Percentiles rank a stretch among this genome's conserved stretches.
phyloP scores from a whole-genome alignment of 2,329 filamentous ascomycete species.

The Epichloe gansuensis region DNA sequence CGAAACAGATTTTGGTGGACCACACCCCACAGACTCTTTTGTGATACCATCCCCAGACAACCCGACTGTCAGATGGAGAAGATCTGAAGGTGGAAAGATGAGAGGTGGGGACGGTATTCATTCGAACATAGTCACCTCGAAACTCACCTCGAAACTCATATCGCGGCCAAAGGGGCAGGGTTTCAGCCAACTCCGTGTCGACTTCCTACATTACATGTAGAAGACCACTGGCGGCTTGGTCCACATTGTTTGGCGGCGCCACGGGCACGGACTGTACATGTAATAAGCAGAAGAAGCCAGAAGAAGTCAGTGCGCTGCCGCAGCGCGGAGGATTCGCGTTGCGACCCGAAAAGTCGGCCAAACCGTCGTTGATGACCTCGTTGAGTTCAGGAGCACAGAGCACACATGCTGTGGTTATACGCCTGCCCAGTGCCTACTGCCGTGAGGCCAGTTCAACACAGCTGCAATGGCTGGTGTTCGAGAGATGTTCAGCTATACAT shows the following conservation, averaged over 20 bases:
- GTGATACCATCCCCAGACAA: background rate
- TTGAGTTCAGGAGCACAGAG: no score
- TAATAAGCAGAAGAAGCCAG: background rate
- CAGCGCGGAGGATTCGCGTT: no score
- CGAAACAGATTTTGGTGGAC: background rate
- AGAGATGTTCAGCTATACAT: no score
- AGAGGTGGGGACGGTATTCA: background rate
- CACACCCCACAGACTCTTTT: background rate
- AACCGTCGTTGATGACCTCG: no score
- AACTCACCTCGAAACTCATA: background rate
- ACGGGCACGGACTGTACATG: background rate
- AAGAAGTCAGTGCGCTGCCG: background rate
- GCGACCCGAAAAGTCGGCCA: background rate
- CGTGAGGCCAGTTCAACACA: no score
- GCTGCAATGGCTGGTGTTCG: no score
- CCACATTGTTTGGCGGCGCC: slow-evolving; percentile 2
- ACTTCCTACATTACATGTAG: no score
- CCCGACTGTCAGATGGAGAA: background rate
- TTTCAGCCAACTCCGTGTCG: background rate
- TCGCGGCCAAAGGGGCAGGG: background rate
- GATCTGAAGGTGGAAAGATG: background rate
- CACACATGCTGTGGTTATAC: no score
- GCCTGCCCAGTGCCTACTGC: no score
- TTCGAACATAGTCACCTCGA: background rate
- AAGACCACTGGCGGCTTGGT: background rate